phyloP scores from a whole-genome alignment of 2,329 filamentous ascomycete genomes.

The Cordyceps pruinosa region DNA sequence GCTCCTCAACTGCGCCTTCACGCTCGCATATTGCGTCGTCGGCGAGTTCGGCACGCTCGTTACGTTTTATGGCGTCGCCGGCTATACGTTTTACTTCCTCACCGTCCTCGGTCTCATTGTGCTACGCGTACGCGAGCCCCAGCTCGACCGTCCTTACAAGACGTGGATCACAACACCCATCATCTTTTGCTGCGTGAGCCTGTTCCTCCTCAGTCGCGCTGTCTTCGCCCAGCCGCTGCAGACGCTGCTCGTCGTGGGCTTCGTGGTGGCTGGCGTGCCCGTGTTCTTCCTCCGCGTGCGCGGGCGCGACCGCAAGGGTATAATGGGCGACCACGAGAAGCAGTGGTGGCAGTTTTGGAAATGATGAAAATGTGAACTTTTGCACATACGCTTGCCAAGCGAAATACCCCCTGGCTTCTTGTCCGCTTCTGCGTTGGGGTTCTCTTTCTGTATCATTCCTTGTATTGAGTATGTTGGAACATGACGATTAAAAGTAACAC shows the following conservation, averaged over 20 bases:
- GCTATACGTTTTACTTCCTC: constrained; percentile 95
- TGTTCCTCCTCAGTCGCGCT: constrained; percentile 83
- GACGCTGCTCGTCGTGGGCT: constrained; percentile 78
- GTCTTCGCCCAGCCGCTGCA: constrained; percentile 88
- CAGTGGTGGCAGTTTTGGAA: constrained; percentile 58
- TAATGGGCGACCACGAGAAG: constrained; percentile 24
- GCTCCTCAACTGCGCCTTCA: constrained; percentile 69
- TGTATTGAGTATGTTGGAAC: background rate
- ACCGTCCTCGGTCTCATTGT: constrained; percentile 92
- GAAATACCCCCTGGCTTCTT: background rate
- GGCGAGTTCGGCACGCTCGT: constrained; percentile 89
- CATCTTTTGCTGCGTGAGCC: constrained; percentile 94
- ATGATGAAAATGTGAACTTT: constrained; percentile 14
- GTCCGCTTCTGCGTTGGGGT: background rate
- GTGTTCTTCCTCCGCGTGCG: constrained; percentile 74
- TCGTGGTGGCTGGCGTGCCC: constrained; percentile 75
- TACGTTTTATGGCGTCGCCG: constrained; percentile 95
- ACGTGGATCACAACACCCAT: constrained; percentile 97
- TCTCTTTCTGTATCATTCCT: background rate
- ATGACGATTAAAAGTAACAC: background rate
- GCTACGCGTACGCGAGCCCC: constrained; percentile 77
- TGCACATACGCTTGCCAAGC: background rate
- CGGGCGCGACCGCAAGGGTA: constrained; percentile 31
- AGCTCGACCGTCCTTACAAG: constrained; percentile 82
- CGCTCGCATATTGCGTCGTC: constrained; percentile 68